Conservation (phyloP, 2,329 filamentous ascomycete genomes). For the Ascosphaera aggregata region DNA sequence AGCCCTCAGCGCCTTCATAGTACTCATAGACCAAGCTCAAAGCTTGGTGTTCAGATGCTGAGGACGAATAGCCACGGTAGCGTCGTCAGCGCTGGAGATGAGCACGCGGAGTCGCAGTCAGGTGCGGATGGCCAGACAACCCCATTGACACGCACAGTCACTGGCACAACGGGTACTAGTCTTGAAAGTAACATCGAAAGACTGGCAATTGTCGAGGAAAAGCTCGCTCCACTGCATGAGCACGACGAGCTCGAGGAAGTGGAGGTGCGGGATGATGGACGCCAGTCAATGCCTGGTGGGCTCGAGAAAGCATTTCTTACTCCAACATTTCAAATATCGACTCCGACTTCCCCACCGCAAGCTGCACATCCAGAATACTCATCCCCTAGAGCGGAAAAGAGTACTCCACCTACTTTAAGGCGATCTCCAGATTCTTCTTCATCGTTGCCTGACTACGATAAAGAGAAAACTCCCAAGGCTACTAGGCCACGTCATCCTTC, state of each 20-base stretch:
- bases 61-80: constrained; percentile 86
- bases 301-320: background rate
- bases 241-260: background rate
- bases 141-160: constrained; percentile 2
- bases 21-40: constrained; percentile 50
- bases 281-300: background rate
- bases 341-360: background rate
- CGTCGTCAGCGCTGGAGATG: constrained; percentile 27
- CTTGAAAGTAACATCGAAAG: background rate
- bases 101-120: constrained; percentile 13
- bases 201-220: background rate
- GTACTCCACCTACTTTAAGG: constrained; percentile 32
- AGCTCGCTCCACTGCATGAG: background rate
- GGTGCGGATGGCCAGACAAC: constrained; percentile 13
- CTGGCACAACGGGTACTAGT: background rate
- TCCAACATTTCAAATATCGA: background rate
- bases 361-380: background rate
- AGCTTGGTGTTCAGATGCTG: constrained; percentile 95
- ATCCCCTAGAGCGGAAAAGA: background rate
- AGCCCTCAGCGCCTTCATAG: constrained; percentile 21
- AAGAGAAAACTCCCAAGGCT: background rate
- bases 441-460: constrained; percentile 44
- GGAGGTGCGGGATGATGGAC: background rate
- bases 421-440: constrained; percentile 67
- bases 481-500: background rate